phyloP scores from a whole-genome alignment of 129 eudicot species.

The Silybum marianum region DNA sequence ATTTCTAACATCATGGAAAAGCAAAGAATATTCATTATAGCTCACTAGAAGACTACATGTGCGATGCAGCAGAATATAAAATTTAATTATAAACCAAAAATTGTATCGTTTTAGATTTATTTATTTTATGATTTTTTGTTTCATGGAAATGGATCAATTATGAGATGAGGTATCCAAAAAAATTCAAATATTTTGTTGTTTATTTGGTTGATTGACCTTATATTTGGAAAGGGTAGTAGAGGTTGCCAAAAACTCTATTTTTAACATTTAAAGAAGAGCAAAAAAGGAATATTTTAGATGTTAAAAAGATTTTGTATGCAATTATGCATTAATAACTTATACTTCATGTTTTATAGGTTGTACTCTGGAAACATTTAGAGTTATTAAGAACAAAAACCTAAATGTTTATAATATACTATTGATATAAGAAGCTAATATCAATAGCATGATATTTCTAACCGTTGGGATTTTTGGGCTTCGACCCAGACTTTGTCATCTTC shows the following conservation, averaged over 20 bases:
- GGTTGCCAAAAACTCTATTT: background rate
- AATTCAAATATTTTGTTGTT: no score
- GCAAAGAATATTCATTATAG: background rate
- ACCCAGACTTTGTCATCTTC: constrained; percentile 38
- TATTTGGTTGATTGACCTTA: no score
- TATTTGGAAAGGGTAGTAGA: background rate
- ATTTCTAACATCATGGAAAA: background rate
- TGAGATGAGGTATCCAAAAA: background rate
- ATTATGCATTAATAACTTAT: background rate
- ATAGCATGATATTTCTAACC: constrained; percentile 32
- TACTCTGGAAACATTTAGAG: background rate
- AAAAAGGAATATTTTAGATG: background rate
- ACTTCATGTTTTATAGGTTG: background rate
- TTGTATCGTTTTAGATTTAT: no score
- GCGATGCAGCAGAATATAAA: background rate
- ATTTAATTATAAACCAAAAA: no score
- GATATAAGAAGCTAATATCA: background rate
- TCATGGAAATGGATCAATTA: background rate
- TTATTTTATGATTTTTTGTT: no score
- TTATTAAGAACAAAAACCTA: background rate
- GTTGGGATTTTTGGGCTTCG: constrained; percentile 42
- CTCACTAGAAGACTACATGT: background rate
- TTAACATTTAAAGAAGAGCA: background rate
- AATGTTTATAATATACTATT: background rate
- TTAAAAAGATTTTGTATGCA: background rate